Percentiles rank a stretch among this genome's conserved stretches.
These are phyloP conservation scores for Lasiodiplodia sp. DNA, from an alignment of 2,329 filamentous ascomycete genomes.

Conservation along the genomic window DNA sequence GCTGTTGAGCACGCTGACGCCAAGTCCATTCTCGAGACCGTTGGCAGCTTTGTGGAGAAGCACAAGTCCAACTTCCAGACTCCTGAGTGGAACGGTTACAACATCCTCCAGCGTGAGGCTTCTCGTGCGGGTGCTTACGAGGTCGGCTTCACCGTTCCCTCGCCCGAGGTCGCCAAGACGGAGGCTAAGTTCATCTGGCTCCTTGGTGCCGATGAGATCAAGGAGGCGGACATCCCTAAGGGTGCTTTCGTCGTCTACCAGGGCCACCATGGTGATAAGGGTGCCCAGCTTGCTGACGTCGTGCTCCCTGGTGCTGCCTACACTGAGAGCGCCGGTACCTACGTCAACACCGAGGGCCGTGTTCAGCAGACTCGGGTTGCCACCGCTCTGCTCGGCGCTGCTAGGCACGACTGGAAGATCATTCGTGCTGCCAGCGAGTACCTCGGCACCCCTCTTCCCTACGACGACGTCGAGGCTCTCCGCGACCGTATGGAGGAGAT, in stretches of 20 bases:
- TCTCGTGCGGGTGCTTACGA: constrained; percentile 94
- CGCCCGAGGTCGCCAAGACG: constrained; percentile 78
- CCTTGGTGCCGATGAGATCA: constrained; percentile 91
- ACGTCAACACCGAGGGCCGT: constrained; percentile 96
- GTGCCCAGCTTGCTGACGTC: constrained; percentile 91
- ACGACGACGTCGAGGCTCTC: constrained; percentile 88
- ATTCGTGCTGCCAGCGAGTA: constrained; percentile 92
- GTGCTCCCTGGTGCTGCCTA: constrained; percentile 94
- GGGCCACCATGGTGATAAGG: constrained; percentile 94
- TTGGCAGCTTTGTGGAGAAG: constrained; percentile 92
- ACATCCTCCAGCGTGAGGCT: constrained; percentile 91
- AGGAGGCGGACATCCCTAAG: constrained; percentile 86
- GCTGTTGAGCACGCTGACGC: constrained; percentile 90
- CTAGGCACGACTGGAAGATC: constrained; percentile 99
- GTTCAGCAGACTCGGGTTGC: constrained; percentile 93
- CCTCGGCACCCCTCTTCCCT: constrained; percentile 83
- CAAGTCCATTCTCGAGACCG: constrained; percentile 89
- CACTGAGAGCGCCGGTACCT: constrained; percentile 95
- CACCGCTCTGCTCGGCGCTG: constrained; percentile 85
- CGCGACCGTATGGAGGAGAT: constrained; percentile 96
- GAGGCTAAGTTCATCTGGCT: constrained; percentile 97
- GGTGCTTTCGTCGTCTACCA: constrained; percentile 98
- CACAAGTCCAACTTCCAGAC: constrained; percentile 87
- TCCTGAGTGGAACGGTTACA: constrained; percentile 95
- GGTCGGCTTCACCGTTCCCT: constrained; percentile 91